Percentiles rank a stretch among this genome's conserved stretches.
Conservation (phyloP, 202 grass and related monocot genomes). For the Zoysia matrella region DNA sequence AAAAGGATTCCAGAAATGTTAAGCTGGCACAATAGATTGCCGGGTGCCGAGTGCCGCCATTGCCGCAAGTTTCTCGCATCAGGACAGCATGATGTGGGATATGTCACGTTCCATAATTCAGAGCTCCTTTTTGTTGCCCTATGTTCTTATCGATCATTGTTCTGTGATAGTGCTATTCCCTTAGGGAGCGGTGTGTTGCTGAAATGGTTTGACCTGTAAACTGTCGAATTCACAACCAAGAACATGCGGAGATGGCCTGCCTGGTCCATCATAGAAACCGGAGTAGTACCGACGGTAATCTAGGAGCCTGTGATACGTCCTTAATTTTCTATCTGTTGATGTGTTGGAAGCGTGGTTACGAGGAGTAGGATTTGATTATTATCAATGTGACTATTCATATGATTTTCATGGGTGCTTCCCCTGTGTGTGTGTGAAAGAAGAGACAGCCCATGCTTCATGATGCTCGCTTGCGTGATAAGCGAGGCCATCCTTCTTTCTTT, state of each 20-base stretch:
- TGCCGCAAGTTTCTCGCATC: conserved; percentile 31
- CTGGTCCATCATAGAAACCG: conserved; percentile 27
- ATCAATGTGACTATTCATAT: no score
- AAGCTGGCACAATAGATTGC: conserved; percentile 34
- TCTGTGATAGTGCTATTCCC: background rate
- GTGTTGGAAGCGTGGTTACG: background rate
- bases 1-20: conserved; percentile 16
- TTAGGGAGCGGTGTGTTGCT: conserved; percentile 32
- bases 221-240: conserved; percentile 14
- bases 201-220: conserved; percentile 47
- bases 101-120: conserved; percentile 39
- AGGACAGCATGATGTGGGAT: conserved; percentile 37
- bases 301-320: no score
- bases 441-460: conserved; percentile 41
- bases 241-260: conserved; percentile 29
- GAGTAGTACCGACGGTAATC: conserved; percentile 1
- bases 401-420: background rate
- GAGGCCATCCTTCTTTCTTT: conserved; percentile 23
- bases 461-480: conserved; percentile 58
- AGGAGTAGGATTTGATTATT: background rate
- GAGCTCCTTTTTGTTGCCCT: conserved; percentile 5
- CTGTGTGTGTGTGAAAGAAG: background rate
- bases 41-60: conserved; percentile 35
- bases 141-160: background rate
- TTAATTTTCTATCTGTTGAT: no score